A percentile compares a stretch with the other conserved stretches of the same genome.
These are phyloP conservation scores for Pythium phragmitis DNA, from an alignment of 352 stramenopile species.

Conservation along the genomic window DNA sequence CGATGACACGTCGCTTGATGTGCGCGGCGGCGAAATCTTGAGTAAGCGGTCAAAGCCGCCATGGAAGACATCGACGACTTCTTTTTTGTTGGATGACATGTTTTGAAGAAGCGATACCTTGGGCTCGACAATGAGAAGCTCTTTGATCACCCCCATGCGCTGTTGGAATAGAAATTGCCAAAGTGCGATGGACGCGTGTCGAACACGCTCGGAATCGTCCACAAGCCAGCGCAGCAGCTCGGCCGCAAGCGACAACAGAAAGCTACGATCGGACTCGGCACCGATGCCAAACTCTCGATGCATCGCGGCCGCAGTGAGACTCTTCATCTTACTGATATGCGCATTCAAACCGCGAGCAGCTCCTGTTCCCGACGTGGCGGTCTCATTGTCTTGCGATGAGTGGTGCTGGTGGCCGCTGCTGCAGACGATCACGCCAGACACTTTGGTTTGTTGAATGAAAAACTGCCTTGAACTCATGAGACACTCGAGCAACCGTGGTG, in stretches of 20 bases:
- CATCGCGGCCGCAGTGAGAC: slow-evolving; percentile 32
- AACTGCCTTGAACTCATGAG: slow-evolving; percentile 49
- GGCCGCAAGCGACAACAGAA: slow-evolving; percentile 57
- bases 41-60: slow-evolving; percentile 69
- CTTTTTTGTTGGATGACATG: slow-evolving; percentile 73
- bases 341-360: slow-evolving; percentile 26
- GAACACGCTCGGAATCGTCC: slow-evolving; percentile 49
- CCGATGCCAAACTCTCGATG: slow-evolving; percentile 75
- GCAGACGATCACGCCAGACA: slow-evolving; percentile 58
- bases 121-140: slow-evolving; percentile 72
- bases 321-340: slow-evolving; percentile 52
- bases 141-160: slow-evolving; percentile 65
- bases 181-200: slow-evolving; percentile 44
- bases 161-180: slow-evolving; percentile 81
- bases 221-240: slow-evolving; percentile 66
- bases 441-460: slow-evolving; percentile 65
- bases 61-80: slow-evolving; percentile 72
- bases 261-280: slow-evolving; percentile 66
- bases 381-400: neutral
- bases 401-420: slow-evolving; percentile 22
- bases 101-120: slow-evolving; percentile 64
- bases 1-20: neutral
- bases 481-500: slow-evolving; percentile 38
- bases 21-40: slow-evolving; percentile 34
- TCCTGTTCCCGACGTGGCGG: neutral